Conservation (phyloP, 257 asterid genomes). For the Solanum clarkiae region DNA sequence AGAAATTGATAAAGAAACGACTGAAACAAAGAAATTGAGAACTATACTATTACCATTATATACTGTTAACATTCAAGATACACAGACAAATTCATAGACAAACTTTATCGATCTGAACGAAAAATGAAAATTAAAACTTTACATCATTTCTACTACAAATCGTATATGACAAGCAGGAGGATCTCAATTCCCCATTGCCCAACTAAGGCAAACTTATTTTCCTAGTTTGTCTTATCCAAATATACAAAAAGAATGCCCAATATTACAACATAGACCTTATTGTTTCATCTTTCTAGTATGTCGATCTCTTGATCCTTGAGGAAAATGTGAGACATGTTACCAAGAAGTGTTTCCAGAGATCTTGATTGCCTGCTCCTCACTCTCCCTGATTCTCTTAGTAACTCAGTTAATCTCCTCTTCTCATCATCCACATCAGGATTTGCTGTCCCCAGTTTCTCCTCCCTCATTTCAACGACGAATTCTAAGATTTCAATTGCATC, state of each 20-base stretch:
- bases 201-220: neutral
- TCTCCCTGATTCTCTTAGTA: constrained; percentile 62
- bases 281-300: constrained; percentile 13
- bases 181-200: neutral
- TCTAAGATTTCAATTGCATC: constrained; percentile 89
- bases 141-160: neutral
- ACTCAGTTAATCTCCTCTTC: constrained; percentile 45
- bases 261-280: neutral
- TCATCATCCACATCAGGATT: constrained; percentile 83
- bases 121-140: neutral
- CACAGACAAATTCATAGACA: neutral
- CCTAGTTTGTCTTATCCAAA: neutral
- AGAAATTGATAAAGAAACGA: constrained; percentile 13
- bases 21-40: neutral
- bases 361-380: constrained; percentile 52
- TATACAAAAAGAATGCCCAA: neutral
- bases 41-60: neutral
- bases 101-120: neutral
- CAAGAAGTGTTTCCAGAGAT: constrained; percentile 59
- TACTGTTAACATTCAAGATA: neutral
- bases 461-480: constrained; percentile 68
- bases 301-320: constrained; percentile 20
- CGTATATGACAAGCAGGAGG: neutral
- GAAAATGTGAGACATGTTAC: constrained; percentile 19
- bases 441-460: constrained; percentile 86